Evolutionary conservation across 1,284 basidiomycete genomes (phyloP).

Genomic region (Melampsora americana): DNA sequence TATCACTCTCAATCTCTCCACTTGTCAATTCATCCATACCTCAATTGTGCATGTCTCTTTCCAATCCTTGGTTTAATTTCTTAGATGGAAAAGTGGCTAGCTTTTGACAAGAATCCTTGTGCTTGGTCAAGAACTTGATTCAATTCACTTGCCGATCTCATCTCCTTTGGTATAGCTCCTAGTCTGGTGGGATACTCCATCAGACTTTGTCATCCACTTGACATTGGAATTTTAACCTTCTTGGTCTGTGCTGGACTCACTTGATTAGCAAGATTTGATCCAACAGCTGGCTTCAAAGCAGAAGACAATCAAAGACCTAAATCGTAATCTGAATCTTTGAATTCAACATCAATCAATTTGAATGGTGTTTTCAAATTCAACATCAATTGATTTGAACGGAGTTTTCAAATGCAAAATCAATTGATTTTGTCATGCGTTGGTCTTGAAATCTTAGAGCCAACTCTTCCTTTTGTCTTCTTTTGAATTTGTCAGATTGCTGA

Average conservation of each 20-base stretch:
- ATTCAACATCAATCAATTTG: no score
- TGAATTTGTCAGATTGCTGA: conserved; percentile 60
- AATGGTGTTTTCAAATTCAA: no score
- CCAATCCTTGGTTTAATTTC: conserved; percentile 94
- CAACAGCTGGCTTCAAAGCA: conserved; percentile 89
- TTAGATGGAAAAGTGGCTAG: conserved; percentile 96
- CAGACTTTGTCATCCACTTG: conserved; percentile 82
- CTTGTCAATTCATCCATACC: conserved; percentile 75
- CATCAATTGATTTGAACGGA: no score
- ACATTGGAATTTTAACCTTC: conserved; percentile 77
- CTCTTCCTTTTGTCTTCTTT: conserved; percentile 47
- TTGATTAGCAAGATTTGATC: conserved; percentile 94
- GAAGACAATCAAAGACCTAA: conserved; percentile 68
- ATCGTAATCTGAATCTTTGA: no score
- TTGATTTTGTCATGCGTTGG: no score
- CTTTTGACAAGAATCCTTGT: conserved; percentile 91
- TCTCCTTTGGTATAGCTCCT: conserved; percentile 96
- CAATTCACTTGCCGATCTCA: conserved; percentile 91
- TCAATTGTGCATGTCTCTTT: conserved; percentile 80
- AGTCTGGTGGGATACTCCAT: conserved; percentile 85
- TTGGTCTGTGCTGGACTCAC: conserved; percentile 97
- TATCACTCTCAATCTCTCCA: conserved; percentile 85
- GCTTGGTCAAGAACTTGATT: conserved; percentile 96
- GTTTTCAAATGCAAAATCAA: no score
- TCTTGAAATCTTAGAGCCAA: conserved; percentile 45